Conservation (phyloP, 192 early-diverging fungal species). For the Gorgonomyces haynaldii region DNA sequence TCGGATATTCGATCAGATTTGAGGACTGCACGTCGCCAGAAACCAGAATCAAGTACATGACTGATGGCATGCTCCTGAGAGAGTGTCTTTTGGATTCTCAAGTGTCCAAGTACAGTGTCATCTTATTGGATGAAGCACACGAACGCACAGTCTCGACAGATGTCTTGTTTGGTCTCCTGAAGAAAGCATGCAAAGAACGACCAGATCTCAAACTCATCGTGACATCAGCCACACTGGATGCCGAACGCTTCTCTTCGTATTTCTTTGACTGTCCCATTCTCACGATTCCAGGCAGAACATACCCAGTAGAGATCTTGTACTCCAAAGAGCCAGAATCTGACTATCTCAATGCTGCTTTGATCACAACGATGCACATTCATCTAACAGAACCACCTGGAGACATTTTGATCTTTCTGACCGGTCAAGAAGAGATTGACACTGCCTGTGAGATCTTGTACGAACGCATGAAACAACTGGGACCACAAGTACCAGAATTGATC, state of each 20-base stretch:
- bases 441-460: constrained; percentile 56
- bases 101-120: constrained; percentile 75
- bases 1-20: constrained; percentile 97
- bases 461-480: constrained; percentile 61
- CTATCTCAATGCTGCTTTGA: constrained; percentile 83
- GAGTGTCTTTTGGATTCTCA: constrained; percentile 80
- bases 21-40: constrained; percentile 89
- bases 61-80: constrained; percentile 91
- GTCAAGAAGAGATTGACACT: constrained; percentile 97
- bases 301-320: constrained; percentile 88
- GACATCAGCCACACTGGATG: constrained; percentile 88
- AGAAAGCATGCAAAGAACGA: constrained; percentile 47
- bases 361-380: constrained; percentile 96
- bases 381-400: constrained; percentile 87
- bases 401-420: constrained; percentile 89
- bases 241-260: constrained; percentile 85
- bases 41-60: constrained; percentile 95
- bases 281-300: constrained; percentile 89
- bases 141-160: constrained; percentile 94
- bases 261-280: constrained; percentile 91
- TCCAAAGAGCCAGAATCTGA: constrained; percentile 91
- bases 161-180: constrained; percentile 88
- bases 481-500: constrained; percentile 69
- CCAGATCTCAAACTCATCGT: constrained; percentile 92
- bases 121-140: constrained; percentile 98